Conservation (phyloP, 2,329 filamentous ascomycete species). For the Fusarium sp. region DNA sequence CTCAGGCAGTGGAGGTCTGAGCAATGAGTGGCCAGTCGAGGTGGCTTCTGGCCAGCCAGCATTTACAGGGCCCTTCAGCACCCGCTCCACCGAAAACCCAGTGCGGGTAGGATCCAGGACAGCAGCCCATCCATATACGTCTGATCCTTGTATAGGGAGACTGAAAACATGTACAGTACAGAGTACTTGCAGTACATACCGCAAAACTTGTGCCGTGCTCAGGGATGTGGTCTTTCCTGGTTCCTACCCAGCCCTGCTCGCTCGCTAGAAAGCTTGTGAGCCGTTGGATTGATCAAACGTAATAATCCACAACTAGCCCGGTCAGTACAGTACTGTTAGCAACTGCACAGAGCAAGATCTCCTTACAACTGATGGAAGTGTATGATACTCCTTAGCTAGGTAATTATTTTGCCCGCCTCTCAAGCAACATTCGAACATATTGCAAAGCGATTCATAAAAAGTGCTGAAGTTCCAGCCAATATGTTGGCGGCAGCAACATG, state of each 20-base stretch:
- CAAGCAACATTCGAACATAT: neutral
- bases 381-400: neutral
- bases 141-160: neutral
- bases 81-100: neutral
- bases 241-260: neutral
- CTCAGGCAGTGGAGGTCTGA: constrained; percentile 5
- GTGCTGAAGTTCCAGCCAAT: neutral
- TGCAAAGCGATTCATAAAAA: neutral
- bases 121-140: neutral
- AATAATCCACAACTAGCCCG: neutral
- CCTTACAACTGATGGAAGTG: neutral
- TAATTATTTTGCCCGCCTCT: neutral
- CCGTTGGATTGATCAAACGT: constrained; percentile 16
- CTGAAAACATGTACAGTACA: constrained; percentile 3
- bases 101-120: too few species aligned
- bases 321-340: neutral
- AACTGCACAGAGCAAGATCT: neutral
- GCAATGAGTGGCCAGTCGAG: constrained; percentile 9
- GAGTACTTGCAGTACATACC: neutral
- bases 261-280: constrained; percentile 2
- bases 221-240: too few species aligned
- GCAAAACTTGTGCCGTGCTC: too few species aligned
- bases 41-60: too few species aligned
- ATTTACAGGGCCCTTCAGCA: constrained; percentile 7
- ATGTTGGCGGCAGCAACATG: neutral